A percentile compares a stretch with the other conserved stretches of the same genome.
These are phyloP conservation scores for Acanthamoeba lenticulata DNA, from an alignment of 208 protist genomes.

Conservation along the genomic window DNA sequence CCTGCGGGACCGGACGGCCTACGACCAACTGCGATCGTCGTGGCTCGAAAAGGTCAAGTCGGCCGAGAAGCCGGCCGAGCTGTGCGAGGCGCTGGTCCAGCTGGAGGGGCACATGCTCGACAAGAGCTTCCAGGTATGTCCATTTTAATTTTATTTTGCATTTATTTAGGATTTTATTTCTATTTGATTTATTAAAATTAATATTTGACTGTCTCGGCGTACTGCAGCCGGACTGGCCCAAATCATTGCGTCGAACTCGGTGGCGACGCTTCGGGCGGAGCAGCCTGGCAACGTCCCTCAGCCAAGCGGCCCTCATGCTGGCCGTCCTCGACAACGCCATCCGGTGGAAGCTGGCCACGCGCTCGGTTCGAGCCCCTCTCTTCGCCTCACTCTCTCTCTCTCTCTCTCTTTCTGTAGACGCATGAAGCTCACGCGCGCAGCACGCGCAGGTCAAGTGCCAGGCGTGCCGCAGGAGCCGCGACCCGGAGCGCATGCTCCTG, in stretches of 20 bases:
- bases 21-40: neutral
- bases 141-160: too few relatives aligned
- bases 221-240: neutral
- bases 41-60: neutral
- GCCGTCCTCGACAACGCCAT: neutral
- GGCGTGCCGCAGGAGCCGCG: neutral
- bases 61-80: too few relatives aligned
- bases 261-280: neutral
- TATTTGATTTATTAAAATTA: too few relatives aligned
- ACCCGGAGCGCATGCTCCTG: slow-evolving; percentile 8
- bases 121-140: neutral
- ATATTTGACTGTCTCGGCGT: too few relatives aligned
- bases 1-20: neutral
- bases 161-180: neutral
- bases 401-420: neutral
- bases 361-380: neutral
- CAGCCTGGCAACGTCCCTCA: neutral
- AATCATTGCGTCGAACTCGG: neutral
- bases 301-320: neutral
- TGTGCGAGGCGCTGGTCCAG: too few relatives aligned
- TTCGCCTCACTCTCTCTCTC: neutral
- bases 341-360: neutral
- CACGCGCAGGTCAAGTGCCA: neutral
- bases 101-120: neutral
- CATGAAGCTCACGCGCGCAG: neutral